Conservation (phyloP, 2,329 filamentous ascomycete genomes). For the Sporothrix globosa region DNA sequence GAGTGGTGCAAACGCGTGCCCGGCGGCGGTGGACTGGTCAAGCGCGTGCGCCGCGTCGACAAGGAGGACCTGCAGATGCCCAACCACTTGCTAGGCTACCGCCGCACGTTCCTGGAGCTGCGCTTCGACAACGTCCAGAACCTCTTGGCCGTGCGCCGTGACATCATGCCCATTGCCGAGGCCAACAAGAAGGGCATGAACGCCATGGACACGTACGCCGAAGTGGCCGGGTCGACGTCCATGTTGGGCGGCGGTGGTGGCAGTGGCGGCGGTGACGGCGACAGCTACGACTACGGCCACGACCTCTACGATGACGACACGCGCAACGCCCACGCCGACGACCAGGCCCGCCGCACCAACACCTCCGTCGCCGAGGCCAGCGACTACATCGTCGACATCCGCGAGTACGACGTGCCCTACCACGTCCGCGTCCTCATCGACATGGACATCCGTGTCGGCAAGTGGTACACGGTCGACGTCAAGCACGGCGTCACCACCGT, state of each 20-base stretch:
- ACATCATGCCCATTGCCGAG: slow-evolving; percentile 87
- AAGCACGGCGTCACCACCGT: slow-evolving; percentile 89
- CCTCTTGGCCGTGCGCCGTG: slow-evolving; percentile 79
- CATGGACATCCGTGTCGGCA: slow-evolving; percentile 91
- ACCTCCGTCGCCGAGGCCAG: slow-evolving; percentile 75
- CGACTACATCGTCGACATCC: slow-evolving; percentile 97
- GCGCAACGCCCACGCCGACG: slow-evolving; percentile 69
- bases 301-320: slow-evolving; percentile 90
- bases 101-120: slow-evolving; percentile 83
- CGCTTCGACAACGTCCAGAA: slow-evolving; percentile 86
- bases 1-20: slow-evolving; percentile 85
- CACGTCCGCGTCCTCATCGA: slow-evolving; percentile 99
- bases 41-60: slow-evolving; percentile 73
- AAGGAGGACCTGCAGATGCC: slow-evolving; percentile 95
- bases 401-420: slow-evolving; percentile 99
- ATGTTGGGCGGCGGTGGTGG: slow-evolving; percentile 66
- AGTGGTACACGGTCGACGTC: slow-evolving; percentile 94
- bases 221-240: slow-evolving; percentile 73
- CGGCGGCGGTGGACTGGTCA: slow-evolving; percentile 78
- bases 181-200: slow-evolving; percentile 96
- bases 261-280: slow-evolving; percentile 10
- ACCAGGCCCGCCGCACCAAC: slow-evolving; percentile 22
- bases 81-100: slow-evolving; percentile 91
- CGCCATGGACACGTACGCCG: slow-evolving; percentile 97
- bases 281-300: slow-evolving; percentile 59